These are phyloP conservation scores for Geranium brycei DNA, from an alignment of 345 rosid genomes.

Conservation along the genomic window DNA sequence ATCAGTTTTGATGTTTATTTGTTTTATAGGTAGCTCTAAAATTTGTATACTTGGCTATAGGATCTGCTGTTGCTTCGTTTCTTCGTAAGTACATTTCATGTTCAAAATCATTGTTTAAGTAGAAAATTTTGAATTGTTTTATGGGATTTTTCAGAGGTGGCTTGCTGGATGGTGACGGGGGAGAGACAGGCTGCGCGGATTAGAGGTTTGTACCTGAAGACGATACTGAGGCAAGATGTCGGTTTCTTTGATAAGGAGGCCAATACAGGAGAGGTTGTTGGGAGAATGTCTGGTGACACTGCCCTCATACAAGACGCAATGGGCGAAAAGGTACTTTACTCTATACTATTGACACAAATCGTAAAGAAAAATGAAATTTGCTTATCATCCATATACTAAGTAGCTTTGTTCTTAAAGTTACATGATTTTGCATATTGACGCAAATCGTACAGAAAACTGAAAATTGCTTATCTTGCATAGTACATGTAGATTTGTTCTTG, in stretches of 20 bases:
- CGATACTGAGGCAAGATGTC: constrained; percentile 71
- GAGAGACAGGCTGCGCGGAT: constrained; percentile 77
- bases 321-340: constrained; percentile 71
- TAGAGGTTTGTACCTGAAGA: constrained; percentile 52
- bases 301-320: constrained; percentile 89
- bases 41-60: constrained; percentile 67
- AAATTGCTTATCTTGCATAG: too few species aligned
- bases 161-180: constrained; percentile 84
- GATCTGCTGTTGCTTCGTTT: constrained; percentile 47
- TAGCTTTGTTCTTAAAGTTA: too few species aligned
- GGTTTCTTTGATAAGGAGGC: constrained; percentile 72
- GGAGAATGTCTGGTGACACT: constrained; percentile 97
- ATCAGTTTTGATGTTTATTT: background rate
- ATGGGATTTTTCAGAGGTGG: constrained; percentile 44
- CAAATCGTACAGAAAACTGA: too few species aligned
- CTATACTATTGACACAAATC: background rate
- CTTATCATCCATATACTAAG: background rate
- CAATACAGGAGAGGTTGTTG: constrained; percentile 76
- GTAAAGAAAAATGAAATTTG: background rate
- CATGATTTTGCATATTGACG: too few species aligned
- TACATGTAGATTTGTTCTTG: too few species aligned
- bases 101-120: background rate
- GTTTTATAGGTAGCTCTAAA: constrained; percentile 46
- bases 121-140: background rate
- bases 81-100: constrained; percentile 43